Percentiles rank a stretch among this genome's conserved stretches.
Conservation (phyloP, 73 alveolate species). For the Paramecium primaurelia region DNA sequence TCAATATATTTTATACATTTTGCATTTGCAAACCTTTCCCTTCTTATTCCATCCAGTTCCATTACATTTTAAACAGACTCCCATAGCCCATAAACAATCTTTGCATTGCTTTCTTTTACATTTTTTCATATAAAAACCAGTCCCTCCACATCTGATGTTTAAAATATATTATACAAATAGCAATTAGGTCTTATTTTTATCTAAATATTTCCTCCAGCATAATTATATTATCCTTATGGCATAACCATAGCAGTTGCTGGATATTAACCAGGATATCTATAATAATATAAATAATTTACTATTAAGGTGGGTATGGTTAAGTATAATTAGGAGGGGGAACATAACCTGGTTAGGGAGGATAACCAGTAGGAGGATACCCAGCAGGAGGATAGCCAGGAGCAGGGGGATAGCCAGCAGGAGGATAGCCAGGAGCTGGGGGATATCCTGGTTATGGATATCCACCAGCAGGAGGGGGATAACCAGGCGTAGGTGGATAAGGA, state of each 20-base stretch:
- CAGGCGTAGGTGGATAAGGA: background rate
- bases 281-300: background rate
- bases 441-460: background rate
- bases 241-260: background rate
- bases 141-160: background rate
- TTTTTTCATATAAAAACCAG: background rate
- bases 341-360: slow-evolving; percentile 18
- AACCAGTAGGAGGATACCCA: background rate
- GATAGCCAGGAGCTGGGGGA: background rate
- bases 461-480: background rate
- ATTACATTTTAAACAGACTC: background rate
- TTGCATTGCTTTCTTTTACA: slow-evolving; percentile 3
- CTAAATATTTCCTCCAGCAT: background rate
- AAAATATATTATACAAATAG: background rate
- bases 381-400: background rate
- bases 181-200: background rate
- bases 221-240: background rate
- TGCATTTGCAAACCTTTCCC: slow-evolving; percentile 37
- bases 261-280: background rate
- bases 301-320: background rate
- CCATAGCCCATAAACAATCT: slow-evolving; percentile 8
- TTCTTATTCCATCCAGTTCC: background rate
- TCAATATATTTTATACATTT: background rate
- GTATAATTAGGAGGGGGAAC: background rate
- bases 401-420: background rate